Evolutionary conservation across 2,329 filamentous ascomycete genomes (phyloP), one percentile per base, ranked within the genome.

Genomic region (Cadophora sp.): DNA sequence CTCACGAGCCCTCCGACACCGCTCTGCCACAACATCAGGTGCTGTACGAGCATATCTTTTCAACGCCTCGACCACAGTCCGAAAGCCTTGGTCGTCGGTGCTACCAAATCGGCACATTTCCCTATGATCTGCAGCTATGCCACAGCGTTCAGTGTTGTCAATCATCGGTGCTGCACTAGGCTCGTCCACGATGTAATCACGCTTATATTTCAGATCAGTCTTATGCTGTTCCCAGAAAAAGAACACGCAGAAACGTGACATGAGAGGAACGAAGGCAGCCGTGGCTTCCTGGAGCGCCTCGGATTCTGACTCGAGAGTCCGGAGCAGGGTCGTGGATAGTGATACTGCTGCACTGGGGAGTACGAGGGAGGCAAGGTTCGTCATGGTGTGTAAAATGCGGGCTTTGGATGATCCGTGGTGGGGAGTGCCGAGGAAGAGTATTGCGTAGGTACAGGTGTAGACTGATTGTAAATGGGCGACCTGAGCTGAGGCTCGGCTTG

Each of bases 171-270:
- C 37, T 5, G 37, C 37, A 43, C 37, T 43, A 12, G 14, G 14
- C 14, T 29, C 16, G 63, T 92, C 89, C 1, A 93, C 91, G 40
- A 93, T 85, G 68, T 91, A 79, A 65, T 85, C 76, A 72, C 79
- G 86, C 3, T 73, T 78, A 65, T 77, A 74, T 64, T 76, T 77
- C 19, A 80, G 68, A 69, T 79, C 72, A 4, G 79, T 80, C 67
- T 77, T 76, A 46, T 77, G 71, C 61, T 79, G 76, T 69, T 82
- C 80, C 78, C 79, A 81, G 71, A 81, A 80, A 68, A 81, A 81
- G 64, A 76, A 77, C 40, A 81, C 75, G 29, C 73, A 72, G 68
- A 81, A 80, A 43, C 73, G 72, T 59, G 74, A 71, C 76, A 81
- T 80, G 64, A 80, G 53, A 4, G 80, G 78, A 8, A 72, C 74